Conservation (phyloP, 768 basidiomycete genomes). For the Boletus sp. region DNA sequence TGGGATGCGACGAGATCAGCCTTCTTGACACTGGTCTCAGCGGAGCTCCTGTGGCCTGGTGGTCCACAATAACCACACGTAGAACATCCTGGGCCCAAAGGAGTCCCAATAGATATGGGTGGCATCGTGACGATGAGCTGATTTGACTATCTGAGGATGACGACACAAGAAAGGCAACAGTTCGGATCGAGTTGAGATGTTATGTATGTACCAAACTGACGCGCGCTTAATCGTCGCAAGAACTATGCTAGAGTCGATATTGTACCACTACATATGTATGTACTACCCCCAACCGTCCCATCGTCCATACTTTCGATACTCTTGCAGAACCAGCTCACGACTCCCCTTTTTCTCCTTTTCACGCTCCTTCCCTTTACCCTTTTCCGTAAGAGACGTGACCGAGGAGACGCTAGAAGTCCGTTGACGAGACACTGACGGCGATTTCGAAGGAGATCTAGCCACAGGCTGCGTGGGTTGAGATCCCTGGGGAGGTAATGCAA, state of each 20-base stretch:
- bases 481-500: constrained; percentile 54
- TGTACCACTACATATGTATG: neutral
- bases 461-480: constrained; percentile 17
- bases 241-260: neutral
- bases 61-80: constrained; percentile 71
- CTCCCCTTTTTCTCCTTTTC: constrained; percentile 57
- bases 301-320: constrained; percentile 79
- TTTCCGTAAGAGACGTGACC: constrained; percentile 42
- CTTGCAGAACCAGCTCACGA: constrained; percentile 65
- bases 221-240: neutral
- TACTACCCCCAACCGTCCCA: constrained; percentile 84
- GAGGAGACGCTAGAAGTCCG: constrained; percentile 60
- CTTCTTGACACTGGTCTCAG: constrained; percentile 43
- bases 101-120: constrained; percentile 27
- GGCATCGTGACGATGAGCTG: constrained; percentile 17
- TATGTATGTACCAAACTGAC: too few relatives aligned
- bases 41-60: constrained; percentile 45
- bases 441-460: constrained; percentile 45
- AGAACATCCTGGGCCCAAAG: constrained; percentile 29
- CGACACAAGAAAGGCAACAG: neutral
- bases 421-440: constrained; percentile 38
- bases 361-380: constrained; percentile 57
- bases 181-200: too few relatives aligned
- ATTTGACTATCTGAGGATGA: neutral
- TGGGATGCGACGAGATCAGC: constrained; percentile 50